A percentile compares a stretch with the other conserved stretches of the same genome.
Conservation (phyloP, 2,329 filamentous ascomycete genomes). For the Graphium sp. region DNA sequence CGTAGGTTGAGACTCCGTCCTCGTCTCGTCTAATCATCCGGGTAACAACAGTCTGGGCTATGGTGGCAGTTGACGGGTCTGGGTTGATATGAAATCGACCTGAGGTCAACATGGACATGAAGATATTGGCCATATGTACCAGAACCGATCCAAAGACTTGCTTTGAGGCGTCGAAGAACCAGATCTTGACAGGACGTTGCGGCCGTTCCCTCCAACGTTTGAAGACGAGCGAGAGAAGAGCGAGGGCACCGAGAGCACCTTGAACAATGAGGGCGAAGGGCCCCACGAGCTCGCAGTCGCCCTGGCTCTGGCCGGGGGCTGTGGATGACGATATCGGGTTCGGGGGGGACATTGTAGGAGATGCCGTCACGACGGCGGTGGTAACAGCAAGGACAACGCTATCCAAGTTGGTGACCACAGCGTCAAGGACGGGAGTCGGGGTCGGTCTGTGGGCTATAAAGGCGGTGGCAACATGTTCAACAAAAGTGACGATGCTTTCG, state of each 20-base stretch:
- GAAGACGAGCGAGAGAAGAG: conserved; percentile 73
- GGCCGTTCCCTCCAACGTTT: conserved; percentile 88
- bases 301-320: conserved; percentile 31
- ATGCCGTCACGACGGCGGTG: conserved; percentile 12
- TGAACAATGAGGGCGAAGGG: conserved; percentile 86
- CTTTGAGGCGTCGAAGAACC: conserved; percentile 95
- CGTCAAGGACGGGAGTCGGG: conserved; percentile 6
- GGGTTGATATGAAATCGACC: conserved; percentile 59
- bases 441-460: not conserved
- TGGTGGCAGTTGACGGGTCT: conserved; percentile 22
- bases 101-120: conserved; percentile 92
- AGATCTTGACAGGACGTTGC: conserved; percentile 85
- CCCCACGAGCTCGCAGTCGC: conserved; percentile 76
- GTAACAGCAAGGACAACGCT: conserved; percentile 13
- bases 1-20: conserved; percentile 34
- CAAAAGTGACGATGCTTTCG: conserved; percentile 4
- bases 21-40: conserved; percentile 22
- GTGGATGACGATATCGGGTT: no score
- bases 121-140: conserved; percentile 80
- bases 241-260: conserved; percentile 66
- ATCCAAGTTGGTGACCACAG: no score
- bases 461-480: conserved; percentile 2
- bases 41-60: no score
- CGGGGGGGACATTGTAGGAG: conserved; percentile 10
- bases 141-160: conserved; percentile 89